Evolutionary conservation across 163 green algal genomes (phyloP), one percentile per base, ranked within the genome.

Genomic region (Chlamydomonas reinhardtii): DNA sequence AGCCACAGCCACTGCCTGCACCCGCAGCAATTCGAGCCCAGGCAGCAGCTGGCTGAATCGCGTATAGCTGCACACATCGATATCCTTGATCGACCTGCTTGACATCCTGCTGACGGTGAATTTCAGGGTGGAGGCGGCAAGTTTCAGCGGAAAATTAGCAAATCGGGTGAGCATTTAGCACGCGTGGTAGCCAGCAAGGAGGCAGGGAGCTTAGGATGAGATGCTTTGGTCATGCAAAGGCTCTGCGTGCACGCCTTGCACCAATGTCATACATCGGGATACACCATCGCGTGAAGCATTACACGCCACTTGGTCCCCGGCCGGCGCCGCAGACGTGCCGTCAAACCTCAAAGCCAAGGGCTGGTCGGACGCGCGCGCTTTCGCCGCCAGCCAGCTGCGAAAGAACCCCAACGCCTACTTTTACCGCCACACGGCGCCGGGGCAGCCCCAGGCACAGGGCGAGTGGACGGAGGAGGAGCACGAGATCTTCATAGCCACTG

Each of bases 391-490:
- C 11, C 85, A 92, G 90, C 86, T 97, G 52, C 77, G 81, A n/a
- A 95, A 96, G 83, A 97, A 97, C 90, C 94, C 94, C 15, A 97
- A 97, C 82, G 73, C 89, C 56, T 97, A 94, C 84, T 97, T 97
- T 76, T 97, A 97, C 90, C 87, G 95, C 59, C 91, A 96, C 82
- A 88, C 93, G 39, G 91, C 82, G 16, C 93, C 94, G 16, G 81
- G 90, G 2, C 73, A 93, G 82, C 34, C 87, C 78, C 91, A 94
- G 89, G 78, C 78, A 32, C 31, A 71, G 73, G 94, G 93, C 0
- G 91, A 95, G 61, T 97, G 94, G 95, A 94, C 84, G 34, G 77
- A 93, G 69, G 93, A 95, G 76, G 95, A 96, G 52, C 92, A 96
- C 65, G 32, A 86, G 4, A 70, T 91, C 34, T 97, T 96, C 70